Evolutionary conservation across 2,329 filamentous ascomycete species (phyloP).

Genomic region (Sporothrix sp.): DNA sequence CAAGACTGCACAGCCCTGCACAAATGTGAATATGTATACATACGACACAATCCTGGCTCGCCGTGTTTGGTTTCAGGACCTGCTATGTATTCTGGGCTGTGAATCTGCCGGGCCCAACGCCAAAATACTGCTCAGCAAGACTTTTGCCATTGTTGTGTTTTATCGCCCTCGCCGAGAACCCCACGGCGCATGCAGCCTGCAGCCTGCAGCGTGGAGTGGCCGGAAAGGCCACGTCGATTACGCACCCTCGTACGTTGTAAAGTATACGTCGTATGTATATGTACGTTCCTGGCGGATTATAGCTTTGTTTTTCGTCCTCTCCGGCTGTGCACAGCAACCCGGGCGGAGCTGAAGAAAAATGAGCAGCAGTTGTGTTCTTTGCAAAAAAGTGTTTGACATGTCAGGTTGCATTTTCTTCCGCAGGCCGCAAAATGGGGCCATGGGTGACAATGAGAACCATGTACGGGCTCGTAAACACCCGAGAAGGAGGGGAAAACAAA

Average conservation of each 20-base stretch:
- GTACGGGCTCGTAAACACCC: neutral
- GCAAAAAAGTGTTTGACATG: conserved; percentile 10
- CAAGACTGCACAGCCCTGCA: no score
- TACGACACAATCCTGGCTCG: no score
- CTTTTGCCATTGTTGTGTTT: no score
- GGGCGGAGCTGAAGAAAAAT: neutral
- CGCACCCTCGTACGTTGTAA: conserved; percentile 4
- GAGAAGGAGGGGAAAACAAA: no score
- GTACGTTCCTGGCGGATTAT: neutral
- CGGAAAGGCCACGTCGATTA: neutral
- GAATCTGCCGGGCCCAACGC: no score
- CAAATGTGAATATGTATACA: no score
- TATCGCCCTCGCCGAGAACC: no score
- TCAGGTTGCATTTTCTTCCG: conserved; percentile 10
- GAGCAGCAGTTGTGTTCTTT: neutral
- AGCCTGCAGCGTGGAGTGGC: no score
- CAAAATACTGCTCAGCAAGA: no score
- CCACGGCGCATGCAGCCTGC: no score
- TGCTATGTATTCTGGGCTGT: no score
- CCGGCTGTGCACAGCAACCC: neutral
- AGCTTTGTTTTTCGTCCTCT: neutral
- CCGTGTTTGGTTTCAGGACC: no score
- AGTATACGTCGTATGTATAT: neutral
- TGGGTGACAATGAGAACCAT: neutral
- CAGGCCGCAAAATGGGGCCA: conserved; percentile 7